phyloP scores from a whole-genome alignment of 345 rosid genomes.

The Linum trigynum region DNA sequence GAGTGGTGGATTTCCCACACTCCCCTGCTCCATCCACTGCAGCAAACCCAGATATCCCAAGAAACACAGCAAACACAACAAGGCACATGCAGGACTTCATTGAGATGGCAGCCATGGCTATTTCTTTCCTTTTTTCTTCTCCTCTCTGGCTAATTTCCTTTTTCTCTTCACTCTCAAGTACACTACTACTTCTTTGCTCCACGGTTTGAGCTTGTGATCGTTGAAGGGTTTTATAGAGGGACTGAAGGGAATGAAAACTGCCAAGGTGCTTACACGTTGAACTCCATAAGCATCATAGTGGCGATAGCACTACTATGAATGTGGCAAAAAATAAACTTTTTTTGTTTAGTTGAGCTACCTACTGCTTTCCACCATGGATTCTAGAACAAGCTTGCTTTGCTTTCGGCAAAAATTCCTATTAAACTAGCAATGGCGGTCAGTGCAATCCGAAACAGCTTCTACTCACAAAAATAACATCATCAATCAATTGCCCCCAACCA shows the following conservation, averaged over 20 bases:
- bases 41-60: constrained; percentile 26
- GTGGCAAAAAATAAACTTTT: not conserved
- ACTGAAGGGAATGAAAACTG: constrained; percentile 13
- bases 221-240: constrained; percentile 35
- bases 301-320: constrained; percentile 44
- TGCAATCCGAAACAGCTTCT: constrained; percentile 11
- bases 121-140: not conserved
- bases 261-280: constrained; percentile 19
- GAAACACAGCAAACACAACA: constrained; percentile 29
- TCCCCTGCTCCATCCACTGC: constrained; percentile 64
- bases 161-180: not conserved
- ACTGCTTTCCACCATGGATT: constrained; percentile 19
- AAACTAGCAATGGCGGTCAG: constrained; percentile 22
- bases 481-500: not conserved
- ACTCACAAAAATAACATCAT: too few relatives aligned
- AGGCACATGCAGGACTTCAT: constrained; percentile 28
- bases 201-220: constrained; percentile 16
- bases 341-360: constrained; percentile 38
- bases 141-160: not conserved
- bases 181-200: constrained; percentile 1
- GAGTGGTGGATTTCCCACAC: constrained; percentile 55
- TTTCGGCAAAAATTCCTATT: constrained; percentile 6
- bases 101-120: constrained; percentile 26
- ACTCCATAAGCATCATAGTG: constrained; percentile 37
- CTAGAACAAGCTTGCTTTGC: constrained; percentile 10